Evolutionary conservation across 129 eudicot species (phyloP), one percentile per base, ranked within the genome.

Genomic region (Flaveria robusta): DNA sequence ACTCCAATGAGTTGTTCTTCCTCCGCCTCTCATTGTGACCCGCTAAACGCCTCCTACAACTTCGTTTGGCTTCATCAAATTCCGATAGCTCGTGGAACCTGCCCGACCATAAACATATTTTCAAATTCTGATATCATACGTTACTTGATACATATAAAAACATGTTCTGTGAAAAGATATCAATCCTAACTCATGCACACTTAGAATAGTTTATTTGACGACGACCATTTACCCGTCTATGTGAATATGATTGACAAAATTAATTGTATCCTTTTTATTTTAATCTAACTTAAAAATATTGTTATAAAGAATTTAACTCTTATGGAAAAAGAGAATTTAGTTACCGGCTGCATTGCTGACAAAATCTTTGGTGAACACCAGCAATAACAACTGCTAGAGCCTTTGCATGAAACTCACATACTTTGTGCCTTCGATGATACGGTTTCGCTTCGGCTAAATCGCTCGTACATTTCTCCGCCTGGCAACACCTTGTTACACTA

Each of bases 331-430:
- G 29, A 23, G n/a, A 31, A 52, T 50, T 27, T 59, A 47, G 11
- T 56, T 19, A 87, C 92, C 92, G 72, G 85, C 89, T 88, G 55
- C 92, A 88, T 81, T 88, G 92, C 55, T 88, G 92, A 68, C 92
- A 88, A 45, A 88, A 88, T 45, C 92, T 79, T 79, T 88, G 92
- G 51, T 76, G 84, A 74, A 74, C 72, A 71, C 89, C 89, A 19
- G 87, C 87, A 27, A 88, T 85, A 18, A 83, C 41, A 24, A 79
- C 92, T 14, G 59, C 77, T 37, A 71, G 87, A 74, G 89, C 92
- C 82, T 88, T 88, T 72, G 89, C 86, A 54, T 88, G 92, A 73
- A 34, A 70, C 80, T 88, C 92, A 46, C 92, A 88, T 47, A 88
- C 92, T 79, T 77, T 88, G 19, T 88, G 92, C 80, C 92, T 59